Evolutionary conservation across 768 basidiomycete genomes (phyloP), one percentile per base, ranked within the genome.

Genomic region (Kwoniella pini): DNA sequence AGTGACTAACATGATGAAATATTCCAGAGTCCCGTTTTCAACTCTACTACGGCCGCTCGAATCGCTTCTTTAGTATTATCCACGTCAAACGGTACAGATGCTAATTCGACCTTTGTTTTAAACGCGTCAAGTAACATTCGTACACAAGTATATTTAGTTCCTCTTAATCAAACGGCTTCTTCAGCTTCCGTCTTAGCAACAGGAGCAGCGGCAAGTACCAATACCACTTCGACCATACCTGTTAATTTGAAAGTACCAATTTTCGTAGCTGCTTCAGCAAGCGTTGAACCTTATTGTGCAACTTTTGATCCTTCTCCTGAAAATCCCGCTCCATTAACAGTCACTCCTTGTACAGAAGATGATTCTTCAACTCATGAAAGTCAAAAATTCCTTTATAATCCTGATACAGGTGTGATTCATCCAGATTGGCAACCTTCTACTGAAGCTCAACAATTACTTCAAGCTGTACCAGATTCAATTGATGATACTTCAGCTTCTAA

Each of bases 361-460:
- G 69, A 57, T 54, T 9, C 27, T 3, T 68, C 55, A 22, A 56
- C 63, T 6, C 80, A 82, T 67, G 77, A 75, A 66, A 85, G 83
- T 63, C 88, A 90, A 73, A 64, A 80, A 4, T 90, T 89, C 74
- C 75, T 82, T 30, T 89, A 84, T 71, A 79, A 86, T 64, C 69
- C 77, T 13, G 60, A 55, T 0, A 83, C 81, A 11, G 83, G 84
- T 6, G 77, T 78, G 21, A 70, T 90, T 55, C 79, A 77, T 26
- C 89, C 88, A 2, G 82, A 84, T 67, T 84, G 83, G 81, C 70
- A 72, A 59, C 69, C 39, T 63, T 59, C 66, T 13, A 30, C 62
- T 21, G 54, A 57, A 9, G 38, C 63, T 19, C 62, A 62, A 36
- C 53, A 63, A 54, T 30, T 63, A 22, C 39, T 67, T 17, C 57